Evolutionary conservation across 148 eudicot species (phyloP), one percentile per base, ranked within the genome.

Genomic region (Nyssa sinensis): DNA sequence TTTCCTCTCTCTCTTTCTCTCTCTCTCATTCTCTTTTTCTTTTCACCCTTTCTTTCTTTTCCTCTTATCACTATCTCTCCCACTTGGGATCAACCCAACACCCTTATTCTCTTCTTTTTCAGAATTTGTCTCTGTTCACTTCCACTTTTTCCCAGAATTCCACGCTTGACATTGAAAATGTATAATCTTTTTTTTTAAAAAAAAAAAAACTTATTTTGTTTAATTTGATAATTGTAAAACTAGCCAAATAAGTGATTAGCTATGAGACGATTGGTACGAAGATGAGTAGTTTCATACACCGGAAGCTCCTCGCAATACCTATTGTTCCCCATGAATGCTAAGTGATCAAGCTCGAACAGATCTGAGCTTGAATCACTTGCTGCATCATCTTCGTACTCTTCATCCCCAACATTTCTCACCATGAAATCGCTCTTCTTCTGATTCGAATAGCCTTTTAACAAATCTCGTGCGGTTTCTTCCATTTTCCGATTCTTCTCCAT

Each of bases 301-400:
- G 98, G 97, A 35, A 93, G 90, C 65, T 93, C 97, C n/a, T 83
- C 88, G 28, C 79, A 62, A 55, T 53, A 83, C 41, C 79, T 79
- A 8, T 71, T 77, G 33, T 80, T 71, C 33, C 83, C 90, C 41
- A 82, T 81, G 11, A 86, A 65, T 17, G 88, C 76, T 31, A 91
- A 82, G 76, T 94, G 90, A 74, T 94, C 97, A 14, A 94, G 76
- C 78, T 94, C 98, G 66, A 94, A 94, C 47, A 94, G 72, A 82
- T 94, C 98, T 6, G 98, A 94, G 79, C 98, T 94, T 13, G 94
- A 74, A 60, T 90, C 90, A 83, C 93, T 94, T 16, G 79, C 79
- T 10, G 74, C 80, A 62, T 88, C 98, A 62, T 85, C 84, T 7
- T 84, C 81, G 5, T 85, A 73, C 0, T 83, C 86, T 1, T 84